Percentiles rank a stretch among this genome's conserved stretches.
phyloP scores from a whole-genome alignment of 1,139 yeast genomes.

The Scheffersomyces quercinus region DNA sequence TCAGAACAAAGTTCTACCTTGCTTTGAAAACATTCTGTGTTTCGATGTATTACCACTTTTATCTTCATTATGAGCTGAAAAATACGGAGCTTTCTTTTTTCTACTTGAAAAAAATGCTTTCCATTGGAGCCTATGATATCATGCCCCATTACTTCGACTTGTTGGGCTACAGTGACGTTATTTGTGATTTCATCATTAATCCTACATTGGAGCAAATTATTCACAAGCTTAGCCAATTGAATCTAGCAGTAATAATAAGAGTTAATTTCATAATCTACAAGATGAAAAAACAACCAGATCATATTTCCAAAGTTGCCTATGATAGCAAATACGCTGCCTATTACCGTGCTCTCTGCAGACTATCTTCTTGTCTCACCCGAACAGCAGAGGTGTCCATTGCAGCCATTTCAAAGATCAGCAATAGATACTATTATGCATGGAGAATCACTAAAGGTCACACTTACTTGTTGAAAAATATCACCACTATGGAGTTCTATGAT shows the following conservation, averaged over 20 bases:
- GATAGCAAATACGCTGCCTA: neutral
- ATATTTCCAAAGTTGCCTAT: constrained; percentile 4
- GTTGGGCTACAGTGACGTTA: constrained; percentile 30
- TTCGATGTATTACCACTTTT: constrained; percentile 37
- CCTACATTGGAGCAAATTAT: constrained; percentile 40
- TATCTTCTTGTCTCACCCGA: constrained; percentile 5
- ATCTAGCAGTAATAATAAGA: constrained; percentile 31
- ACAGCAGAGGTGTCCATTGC: constrained; percentile 5
- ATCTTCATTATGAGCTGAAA: constrained; percentile 31
- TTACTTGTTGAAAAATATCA: constrained; percentile 9
- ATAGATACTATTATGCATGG: constrained; percentile 13
- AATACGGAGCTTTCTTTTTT: constrained; percentile 23
- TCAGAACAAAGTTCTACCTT: constrained; percentile 29
- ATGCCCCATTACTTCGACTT: constrained; percentile 40
- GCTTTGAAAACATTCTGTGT: constrained; percentile 31
- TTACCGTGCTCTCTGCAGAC: neutral
- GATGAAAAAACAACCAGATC: constrained; percentile 5
- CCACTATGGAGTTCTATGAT: constrained; percentile 7
- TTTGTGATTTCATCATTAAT: constrained; percentile 42
- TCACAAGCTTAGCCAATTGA: constrained; percentile 37
- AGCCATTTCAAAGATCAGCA: constrained; percentile 9
- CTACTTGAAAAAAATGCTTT: constrained; percentile 35
- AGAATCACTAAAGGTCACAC: constrained; percentile 9
- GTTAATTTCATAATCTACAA: constrained; percentile 7
- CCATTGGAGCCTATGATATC: constrained; percentile 21